Base-by-base conservation (phyloP, 1,284 basidiomycete species). In the Mycosarcoma mackinlayi region DNA sequence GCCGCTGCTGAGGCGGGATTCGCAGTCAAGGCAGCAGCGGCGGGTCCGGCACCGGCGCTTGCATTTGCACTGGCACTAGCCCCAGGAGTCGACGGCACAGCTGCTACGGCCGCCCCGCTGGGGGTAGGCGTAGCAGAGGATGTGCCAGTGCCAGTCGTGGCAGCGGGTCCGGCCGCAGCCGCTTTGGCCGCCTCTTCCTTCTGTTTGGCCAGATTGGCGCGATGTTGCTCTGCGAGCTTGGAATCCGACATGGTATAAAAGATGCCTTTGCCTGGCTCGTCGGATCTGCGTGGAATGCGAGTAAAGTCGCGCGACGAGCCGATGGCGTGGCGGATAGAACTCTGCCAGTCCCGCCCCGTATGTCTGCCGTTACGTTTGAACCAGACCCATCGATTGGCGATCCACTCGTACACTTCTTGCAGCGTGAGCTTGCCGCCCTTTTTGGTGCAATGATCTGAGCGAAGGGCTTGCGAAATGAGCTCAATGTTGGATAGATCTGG, bases 371-470 rank as follows among this genome's bases (percentile, higher is more conserved):
- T 76, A 53, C 66, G 66, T 37, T 64, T 88, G 85, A 94, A 97
- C 88, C 93, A 95, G 67, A 93, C 91, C 84, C 90, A 91, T 63
- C 89, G 90, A 45, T 90, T 90, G 78, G 90, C 89, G 65, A 96
- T 92, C 92, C 93, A 96, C 52, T 88, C 88, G 80, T 92, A 93
- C 47, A 96, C 93, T 77, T 95, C 92, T 71, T 94, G 92, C 61
- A 96, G 82, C 0, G 94, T 94, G 25, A 91, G 92, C 81, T 92
- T 91, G 37, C 91, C 92, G 41, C 89, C 89, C 73, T 91, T 76
- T 37, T 63, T 59, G 31, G 33, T 38, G 21, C 69, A 74, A 23
- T 65, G 64, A 23, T 75, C 71, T 27, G 76, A 78, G 19, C 63
- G 53, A 27, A 81, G 66, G 18, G 80, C 80, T 25, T 70, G 62